Conservation (phyloP, 2,329 filamentous ascomycete species). For the Peltaster fructicola region DNA sequence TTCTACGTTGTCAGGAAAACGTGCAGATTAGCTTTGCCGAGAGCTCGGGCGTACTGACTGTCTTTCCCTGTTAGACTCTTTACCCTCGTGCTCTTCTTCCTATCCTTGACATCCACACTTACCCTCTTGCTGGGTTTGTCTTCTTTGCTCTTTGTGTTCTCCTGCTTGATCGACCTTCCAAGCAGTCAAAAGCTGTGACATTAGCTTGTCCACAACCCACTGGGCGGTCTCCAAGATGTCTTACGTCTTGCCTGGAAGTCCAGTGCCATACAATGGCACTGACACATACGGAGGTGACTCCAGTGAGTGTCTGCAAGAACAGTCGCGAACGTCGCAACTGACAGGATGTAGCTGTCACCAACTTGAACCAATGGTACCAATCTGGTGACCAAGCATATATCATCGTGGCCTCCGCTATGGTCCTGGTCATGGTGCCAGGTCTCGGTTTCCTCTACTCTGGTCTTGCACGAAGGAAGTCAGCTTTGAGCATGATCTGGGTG, state of each 20-base stretch:
- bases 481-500: conserved; percentile 91
- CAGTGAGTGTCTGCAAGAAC: conserved; percentile 26
- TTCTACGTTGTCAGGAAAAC: no score
- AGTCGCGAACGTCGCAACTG: background rate
- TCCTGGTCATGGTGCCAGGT: conserved; percentile 89
- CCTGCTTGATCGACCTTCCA: no score
- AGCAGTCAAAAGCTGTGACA: no score
- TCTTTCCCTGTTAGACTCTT: no score
- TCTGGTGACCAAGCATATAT: conserved; percentile 90
- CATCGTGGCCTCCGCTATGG: conserved; percentile 75
- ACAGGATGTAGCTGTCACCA: conserved; percentile 46
- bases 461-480: conserved; percentile 92
- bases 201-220: no score
- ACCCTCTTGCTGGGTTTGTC: no score
- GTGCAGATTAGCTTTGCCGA: no score
- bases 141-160: no score
- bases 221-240: conserved; percentile 22
- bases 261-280: conserved; percentile 33
- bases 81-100: no score
- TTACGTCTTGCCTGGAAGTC: conserved; percentile 30
- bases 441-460: conserved; percentile 96
- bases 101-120: no score
- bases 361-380: conserved; percentile 91
- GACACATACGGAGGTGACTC: conserved; percentile 59
- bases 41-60: no score